These are phyloP conservation scores for Chlorella sorokiniana DNA, from an alignment of 139 green algal species.

Conservation along the genomic window DNA sequence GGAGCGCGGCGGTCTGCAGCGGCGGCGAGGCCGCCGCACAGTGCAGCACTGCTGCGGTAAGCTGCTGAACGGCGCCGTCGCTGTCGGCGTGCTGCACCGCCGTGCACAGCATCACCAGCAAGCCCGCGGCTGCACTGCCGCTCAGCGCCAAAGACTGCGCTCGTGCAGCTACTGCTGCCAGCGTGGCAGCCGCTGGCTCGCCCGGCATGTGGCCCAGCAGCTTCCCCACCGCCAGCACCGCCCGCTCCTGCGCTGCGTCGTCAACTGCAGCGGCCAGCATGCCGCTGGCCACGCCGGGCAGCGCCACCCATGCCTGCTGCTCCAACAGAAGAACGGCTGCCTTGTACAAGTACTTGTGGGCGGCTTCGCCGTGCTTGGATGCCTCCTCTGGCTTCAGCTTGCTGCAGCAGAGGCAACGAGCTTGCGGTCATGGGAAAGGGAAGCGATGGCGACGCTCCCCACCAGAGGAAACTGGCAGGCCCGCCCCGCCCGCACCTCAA, in stretches of 20 bases:
- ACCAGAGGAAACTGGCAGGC: neutral
- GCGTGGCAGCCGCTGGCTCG: neutral
- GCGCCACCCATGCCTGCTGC: neutral
- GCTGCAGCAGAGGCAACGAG: constrained; percentile 13
- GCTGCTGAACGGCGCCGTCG: neutral
- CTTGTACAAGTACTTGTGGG: constrained; percentile 36
- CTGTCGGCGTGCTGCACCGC: neutral
- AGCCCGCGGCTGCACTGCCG: neutral
- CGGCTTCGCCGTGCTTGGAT: constrained; percentile 15
- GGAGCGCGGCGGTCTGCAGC: constrained; percentile 1
- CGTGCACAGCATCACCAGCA: constrained; percentile 23
- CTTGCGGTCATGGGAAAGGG: neutral
- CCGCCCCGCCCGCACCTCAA: constrained; percentile 25
- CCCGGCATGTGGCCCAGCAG: constrained; percentile 9
- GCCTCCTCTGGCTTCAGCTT: constrained; percentile 13
- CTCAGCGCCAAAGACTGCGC: neutral
- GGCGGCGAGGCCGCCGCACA: neutral
- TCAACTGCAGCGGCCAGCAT: constrained; percentile 10
- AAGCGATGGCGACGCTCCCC: neutral
- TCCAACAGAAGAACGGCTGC: constrained; percentile 7
- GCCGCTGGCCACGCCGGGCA: neutral
- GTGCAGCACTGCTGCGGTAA: neutral
- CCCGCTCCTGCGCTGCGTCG: neutral
- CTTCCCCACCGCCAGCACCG: constrained; percentile 1
- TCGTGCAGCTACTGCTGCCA: neutral